Evolutionary conservation across 805 yeast species (phyloP), one percentile per base, ranked within the genome.

Genomic region (Cyberlindnera bimundalis): DNA sequence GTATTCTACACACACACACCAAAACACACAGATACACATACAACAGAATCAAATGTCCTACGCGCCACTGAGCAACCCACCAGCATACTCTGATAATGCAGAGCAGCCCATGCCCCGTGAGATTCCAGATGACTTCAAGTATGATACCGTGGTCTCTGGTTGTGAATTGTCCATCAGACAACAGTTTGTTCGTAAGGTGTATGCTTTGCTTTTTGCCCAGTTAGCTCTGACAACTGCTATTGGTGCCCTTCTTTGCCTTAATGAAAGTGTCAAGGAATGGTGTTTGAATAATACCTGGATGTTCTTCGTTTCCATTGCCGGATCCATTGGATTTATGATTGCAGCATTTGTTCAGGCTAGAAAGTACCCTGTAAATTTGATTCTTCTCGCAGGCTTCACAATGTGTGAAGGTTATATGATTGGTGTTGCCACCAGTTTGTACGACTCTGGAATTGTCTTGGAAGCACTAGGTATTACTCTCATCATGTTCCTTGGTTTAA

Each of bases 91-190:
- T 7, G 58, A 54, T 29, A 40, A 44, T 11, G 34, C 52, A 10
- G 46, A 45, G 6, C 45, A 38, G 16, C 33, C 29, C 6, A 15
- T 35, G 15, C 40, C 42, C 3, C 46, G 47, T 15, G 44, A 53
- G 47, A 55, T 74, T 34, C 81, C 83, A 4, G 84, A 87, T 51
- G 95, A 86, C 62, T 88, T 87, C 76, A 88, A 87, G 60, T 86
- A 81, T 61, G 77, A 84, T 26, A 83, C 84, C 6, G 73, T 76
- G 38, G 95, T 88, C 18, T 77, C 88, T 4, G 79, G 84, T 24
- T 86, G 96, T 62, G 85, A 83, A 43, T 65, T 85, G 37, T 78
- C 83, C 13, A 70, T 88, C 29, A 77, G 96, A 52, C 84, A 82
- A 49, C 72, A 79, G 59, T 88, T 88, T 53, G 67, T 85, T 51